Base-by-base conservation (phyloP, 352 stramenopile genomes). In the Aphanomyces cochlioides region DNA sequence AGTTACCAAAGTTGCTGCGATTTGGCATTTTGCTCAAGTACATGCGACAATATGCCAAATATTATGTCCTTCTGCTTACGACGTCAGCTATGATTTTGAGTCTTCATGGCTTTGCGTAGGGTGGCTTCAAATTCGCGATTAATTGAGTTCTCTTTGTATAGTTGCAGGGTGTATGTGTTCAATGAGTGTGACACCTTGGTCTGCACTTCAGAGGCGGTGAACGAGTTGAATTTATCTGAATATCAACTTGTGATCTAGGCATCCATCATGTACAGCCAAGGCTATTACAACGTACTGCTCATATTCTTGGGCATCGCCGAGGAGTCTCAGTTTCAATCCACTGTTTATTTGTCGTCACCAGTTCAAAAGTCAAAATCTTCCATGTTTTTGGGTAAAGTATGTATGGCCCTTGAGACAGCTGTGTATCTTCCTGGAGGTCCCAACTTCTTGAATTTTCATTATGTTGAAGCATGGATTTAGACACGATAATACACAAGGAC, bases 401-500 rank as follows among this genome's bases (percentile, higher is more conserved):
- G 84, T 48, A 78, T 92, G 10, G 84, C 82, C 0, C 74, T 92
- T n/a, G 84, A 92, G 74, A 92, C 84, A 13, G 84, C 84, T 4
- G 84, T 90, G 19, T 92, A 92, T 64, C 72, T 92, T 1, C 84
- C 84, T n/a, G 84, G 84, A 0, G 54, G 54, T 61, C 7, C n/a
- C 10, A 19, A 17, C 17, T 36, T 36, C 50, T 36, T 58, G 7
- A 58, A 8, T 12, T 7, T 1, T 19, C 21, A 58, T 19, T 36
- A 3, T 28, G 7, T 58, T 19, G 17, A 28, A 28, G 28, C 28
- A 28, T 50, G 10, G 43, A 12, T n/a, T 12, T 50, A 61, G 84
- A 92, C 45, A 90, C 78, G 3, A 90, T 90, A 60, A 91, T 93
- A 66, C 90, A 90, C 74, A 87, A 81, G 58, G 81, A 93, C 60